phyloP scores from a whole-genome alignment of 164 flowering plant genomes.

The Chimonanthus salicifolius region DNA sequence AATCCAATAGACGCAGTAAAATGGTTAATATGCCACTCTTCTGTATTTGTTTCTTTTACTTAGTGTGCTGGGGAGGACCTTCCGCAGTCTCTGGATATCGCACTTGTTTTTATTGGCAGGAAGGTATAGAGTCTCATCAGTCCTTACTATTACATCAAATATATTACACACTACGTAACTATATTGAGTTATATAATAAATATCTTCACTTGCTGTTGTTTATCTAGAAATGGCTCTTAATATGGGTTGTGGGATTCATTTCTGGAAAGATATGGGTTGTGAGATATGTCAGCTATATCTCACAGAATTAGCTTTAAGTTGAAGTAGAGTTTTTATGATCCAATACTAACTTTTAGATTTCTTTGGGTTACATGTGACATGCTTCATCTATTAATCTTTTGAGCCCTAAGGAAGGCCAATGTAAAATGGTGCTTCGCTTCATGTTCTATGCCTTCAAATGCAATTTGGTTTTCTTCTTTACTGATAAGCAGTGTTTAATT shows the following conservation, averaged over 20 bases:
- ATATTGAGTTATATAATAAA: too few species aligned
- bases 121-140: slow-evolving; percentile 36
- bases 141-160: too few species aligned
- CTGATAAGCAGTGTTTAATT: background rate
- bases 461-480: background rate
- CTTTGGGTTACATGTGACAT: background rate
- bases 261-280: background rate
- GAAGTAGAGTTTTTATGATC: background rate
- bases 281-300: background rate
- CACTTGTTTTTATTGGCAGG: slow-evolving; percentile 70
- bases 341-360: background rate
- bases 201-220: background rate
- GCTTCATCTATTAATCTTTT: background rate
- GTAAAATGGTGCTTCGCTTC: background rate
- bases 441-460: background rate
- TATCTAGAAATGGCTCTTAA: background rate
- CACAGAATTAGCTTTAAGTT: background rate
- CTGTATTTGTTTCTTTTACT: slow-evolving; percentile 6
- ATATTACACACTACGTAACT: too few species aligned
- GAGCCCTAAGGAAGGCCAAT: background rate
- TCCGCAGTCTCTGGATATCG: slow-evolving; percentile 47
- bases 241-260: background rate
- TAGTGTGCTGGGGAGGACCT: slow-evolving; percentile 53
- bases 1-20: background rate
- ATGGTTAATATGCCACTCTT: background rate